Percentiles rank a stretch among this genome's conserved stretches.
Evolutionary conservation across 257 asterid genomes (phyloP).

Genomic region (Leptodermis oblonga): DNA sequence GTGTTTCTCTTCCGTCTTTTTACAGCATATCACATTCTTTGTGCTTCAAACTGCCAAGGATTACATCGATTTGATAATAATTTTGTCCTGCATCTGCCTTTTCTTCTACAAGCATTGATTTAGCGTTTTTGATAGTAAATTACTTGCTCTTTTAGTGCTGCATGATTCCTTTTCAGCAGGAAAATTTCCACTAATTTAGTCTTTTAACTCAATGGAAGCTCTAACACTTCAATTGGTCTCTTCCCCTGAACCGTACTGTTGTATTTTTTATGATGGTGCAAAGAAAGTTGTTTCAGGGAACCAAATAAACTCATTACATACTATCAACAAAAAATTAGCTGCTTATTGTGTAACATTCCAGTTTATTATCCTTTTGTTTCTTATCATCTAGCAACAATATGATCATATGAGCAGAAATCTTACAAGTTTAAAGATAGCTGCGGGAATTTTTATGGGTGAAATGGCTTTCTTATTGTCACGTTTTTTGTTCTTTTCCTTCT

Average conservation of each 20-base stretch:
- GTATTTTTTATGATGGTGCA: background rate
- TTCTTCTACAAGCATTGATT: background rate
- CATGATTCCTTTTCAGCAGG: background rate
- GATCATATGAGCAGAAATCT: background rate
- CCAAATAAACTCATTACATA: background rate
- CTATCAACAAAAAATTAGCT: background rate
- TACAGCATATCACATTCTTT: background rate
- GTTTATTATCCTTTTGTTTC: background rate
- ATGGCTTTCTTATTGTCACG: slow-evolving; percentile 3
- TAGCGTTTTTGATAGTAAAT: background rate
- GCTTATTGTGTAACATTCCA: background rate
- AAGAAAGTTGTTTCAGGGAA: background rate
- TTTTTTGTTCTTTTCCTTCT: slow-evolving; percentile 19
- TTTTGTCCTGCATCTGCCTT: background rate
- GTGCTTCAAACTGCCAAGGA: background rate
- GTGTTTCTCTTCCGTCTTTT: too few species aligned
- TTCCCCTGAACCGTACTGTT: background rate
- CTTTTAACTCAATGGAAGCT: background rate
- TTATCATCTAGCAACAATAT: background rate
- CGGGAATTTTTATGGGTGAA: background rate
- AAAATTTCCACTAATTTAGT: background rate
- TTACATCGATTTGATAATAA: background rate
- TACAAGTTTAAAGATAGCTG: background rate
- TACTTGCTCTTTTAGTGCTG: background rate
- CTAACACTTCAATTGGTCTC: background rate